These are phyloP conservation scores for Calonectria pseudoturangicola DNA, from an alignment of 2,329 filamentous ascomycete genomes.

Conservation along the genomic window DNA sequence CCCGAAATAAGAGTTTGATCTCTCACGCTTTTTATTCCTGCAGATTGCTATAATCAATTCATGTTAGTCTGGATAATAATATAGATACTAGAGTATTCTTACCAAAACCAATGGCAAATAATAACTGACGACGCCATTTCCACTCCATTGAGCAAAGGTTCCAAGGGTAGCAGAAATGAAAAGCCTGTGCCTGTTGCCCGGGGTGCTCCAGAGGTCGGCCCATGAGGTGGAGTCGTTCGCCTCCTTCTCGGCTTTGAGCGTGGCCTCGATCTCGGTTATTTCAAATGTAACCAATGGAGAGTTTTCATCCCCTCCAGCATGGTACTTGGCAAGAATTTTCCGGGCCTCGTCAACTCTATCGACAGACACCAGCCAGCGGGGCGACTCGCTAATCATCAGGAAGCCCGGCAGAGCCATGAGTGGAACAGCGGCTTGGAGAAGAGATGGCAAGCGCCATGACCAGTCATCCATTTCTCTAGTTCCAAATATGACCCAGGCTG, in stretches of 20 bases:
- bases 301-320: slow-evolving; percentile 63
- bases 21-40: slow-evolving; percentile 58
- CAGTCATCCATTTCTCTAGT: slow-evolving; percentile 52
- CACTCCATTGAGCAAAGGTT: slow-evolving; percentile 55
- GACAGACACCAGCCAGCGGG: slow-evolving; percentile 58
- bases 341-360: slow-evolving; percentile 61
- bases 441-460: slow-evolving; percentile 54
- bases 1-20: slow-evolving; percentile 49
- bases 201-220: slow-evolving; percentile 48
- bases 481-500: slow-evolving; percentile 55
- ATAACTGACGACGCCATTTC: slow-evolving; percentile 60
- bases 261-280: slow-evolving; percentile 56
- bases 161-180: slow-evolving; percentile 52
- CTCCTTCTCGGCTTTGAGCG: slow-evolving; percentile 53
- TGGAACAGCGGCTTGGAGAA: slow-evolving; percentile 50
- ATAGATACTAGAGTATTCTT: neutral
- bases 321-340: slow-evolving; percentile 62
- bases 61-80: too few relatives aligned
- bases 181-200: slow-evolving; percentile 55
- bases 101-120: slow-evolving; percentile 61
- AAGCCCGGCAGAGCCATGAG: slow-evolving; percentile 41
- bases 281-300: slow-evolving; percentile 51
- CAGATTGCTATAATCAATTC: slow-evolving; percentile 41
- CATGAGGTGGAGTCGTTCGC: slow-evolving; percentile 53
- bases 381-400: slow-evolving; percentile 46